Base-by-base conservation (phyloP, 257 asterid species). In the Knoxia roxburghii region DNA sequence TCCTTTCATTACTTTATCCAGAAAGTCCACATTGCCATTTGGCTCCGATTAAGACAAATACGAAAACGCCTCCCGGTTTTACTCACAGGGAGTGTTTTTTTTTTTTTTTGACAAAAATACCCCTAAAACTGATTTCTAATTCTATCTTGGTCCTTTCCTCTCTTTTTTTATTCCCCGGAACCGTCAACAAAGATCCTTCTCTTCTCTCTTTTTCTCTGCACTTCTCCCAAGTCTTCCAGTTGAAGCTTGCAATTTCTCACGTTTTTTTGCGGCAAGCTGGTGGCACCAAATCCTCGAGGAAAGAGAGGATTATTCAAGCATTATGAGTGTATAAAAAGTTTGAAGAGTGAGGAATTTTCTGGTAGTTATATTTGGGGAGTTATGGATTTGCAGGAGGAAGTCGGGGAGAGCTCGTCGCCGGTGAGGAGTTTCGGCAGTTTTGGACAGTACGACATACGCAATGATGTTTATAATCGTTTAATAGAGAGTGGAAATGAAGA, bases 371-470 rank as follows among this genome's bases (percentile, higher is more conserved):
- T 48, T 35, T 46, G 54, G 45, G 23, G 23, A 27, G 51, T 1
- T 41, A 91, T 89, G 98, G 96, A 91, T 75, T 89, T 89, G 61
- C 76, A 29, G 37, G 97, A 92, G 83, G 98, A 84, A 68, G 96
- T 86, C 3, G 98, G 95, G 21, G 98, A 89, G 87, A 89, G 95
- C 67, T 86, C 92, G 68, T 89, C 98, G 73, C 98, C 98, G 76
- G 89, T 83, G 69, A 82, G 85, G 85, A 89, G 89, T 76, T 79
- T 72, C 71, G 88, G 90, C 71, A 79, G 89, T 76, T 84, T 79
- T 50, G 85, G 84, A 32, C 86, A 77, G 7, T 81, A 78, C 54
- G 91, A 84, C 63, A 77, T 74, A 21, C 76, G 89, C 77, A 78
- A 81, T 65, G 94, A 92, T 68, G 97, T 89, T 54, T 84, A 84